Evolutionary conservation across 164 flowering plant genomes (phyloP).

Genomic region (Liquidambar formosana): DNA sequence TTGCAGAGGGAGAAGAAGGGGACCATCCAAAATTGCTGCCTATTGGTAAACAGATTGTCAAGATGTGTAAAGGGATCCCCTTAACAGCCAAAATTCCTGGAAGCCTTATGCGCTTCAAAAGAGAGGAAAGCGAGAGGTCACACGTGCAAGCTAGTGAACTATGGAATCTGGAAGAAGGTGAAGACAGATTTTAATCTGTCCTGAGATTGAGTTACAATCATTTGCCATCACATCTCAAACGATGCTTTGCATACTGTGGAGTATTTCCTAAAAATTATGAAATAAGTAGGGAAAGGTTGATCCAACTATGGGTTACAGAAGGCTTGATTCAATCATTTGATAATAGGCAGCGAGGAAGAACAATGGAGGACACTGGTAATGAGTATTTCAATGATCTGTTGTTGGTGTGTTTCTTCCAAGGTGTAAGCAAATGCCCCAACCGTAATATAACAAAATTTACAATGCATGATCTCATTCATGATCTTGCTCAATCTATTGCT

Average conservation of each 20-base stretch:
- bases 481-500: neutral
- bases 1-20: neutral
- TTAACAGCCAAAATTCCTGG: neutral
- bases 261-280: neutral
- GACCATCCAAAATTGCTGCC: neutral
- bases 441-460: neutral
- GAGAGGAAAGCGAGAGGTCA: neutral
- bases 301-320: neutral
- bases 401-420: neutral
- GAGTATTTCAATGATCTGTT: slow-evolving; percentile 1
- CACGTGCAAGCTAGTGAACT: neutral
- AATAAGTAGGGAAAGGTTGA: neutral
- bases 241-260: neutral
- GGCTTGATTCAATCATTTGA: neutral
- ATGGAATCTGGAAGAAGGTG: neutral
- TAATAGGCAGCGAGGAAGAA: neutral
- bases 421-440: neutral
- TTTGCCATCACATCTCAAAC: neutral
- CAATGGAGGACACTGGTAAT: neutral
- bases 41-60: slow-evolving; percentile 7
- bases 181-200: neutral
- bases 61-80: neutral
- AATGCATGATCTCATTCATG: neutral
- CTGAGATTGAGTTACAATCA: neutral
- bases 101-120: neutral